Evolutionary conservation across 2,329 filamentous ascomycete genomes (phyloP).

Genomic region (Hysterium pulicare): DNA sequence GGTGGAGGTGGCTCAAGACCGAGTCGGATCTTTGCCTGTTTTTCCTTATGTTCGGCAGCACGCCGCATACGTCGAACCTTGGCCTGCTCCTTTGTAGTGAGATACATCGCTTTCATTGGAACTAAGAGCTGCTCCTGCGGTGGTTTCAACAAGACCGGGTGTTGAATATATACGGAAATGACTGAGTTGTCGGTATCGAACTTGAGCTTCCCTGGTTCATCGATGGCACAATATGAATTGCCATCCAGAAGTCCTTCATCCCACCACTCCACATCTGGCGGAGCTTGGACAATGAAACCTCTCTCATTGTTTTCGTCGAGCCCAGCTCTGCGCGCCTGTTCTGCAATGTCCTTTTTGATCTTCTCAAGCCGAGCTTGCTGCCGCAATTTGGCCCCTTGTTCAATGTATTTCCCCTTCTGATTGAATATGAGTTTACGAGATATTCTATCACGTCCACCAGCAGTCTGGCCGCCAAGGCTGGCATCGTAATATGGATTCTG

Average conservation of each 20-base stretch:
- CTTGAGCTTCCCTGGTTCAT: constrained; percentile 64
- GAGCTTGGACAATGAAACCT: constrained; percentile 77
- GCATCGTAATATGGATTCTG: constrained; percentile 84
- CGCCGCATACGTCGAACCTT: constrained; percentile 86
- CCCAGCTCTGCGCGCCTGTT: constrained; percentile 81
- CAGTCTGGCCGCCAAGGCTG: constrained; percentile 58
- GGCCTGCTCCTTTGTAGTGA: constrained; percentile 86
- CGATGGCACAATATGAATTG: constrained; percentile 68
- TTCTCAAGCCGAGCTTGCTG: constrained; percentile 85
- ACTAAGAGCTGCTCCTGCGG: constrained; percentile 83
- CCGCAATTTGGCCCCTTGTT: constrained; percentile 84
- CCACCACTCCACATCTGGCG: constrained; percentile 95
- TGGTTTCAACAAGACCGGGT: constrained; percentile 85
- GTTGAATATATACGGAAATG: constrained; percentile 86
- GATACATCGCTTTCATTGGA: constrained; percentile 81
- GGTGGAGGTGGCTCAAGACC: constrained; percentile 86
- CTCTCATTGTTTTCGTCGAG: constrained; percentile 94
- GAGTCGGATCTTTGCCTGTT: constrained; percentile 91
- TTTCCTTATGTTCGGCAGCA: constrained; percentile 90
- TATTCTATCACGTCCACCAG: constrained; percentile 60
- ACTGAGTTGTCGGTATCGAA: constrained; percentile 77
- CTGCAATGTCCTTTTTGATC: constrained; percentile 91
- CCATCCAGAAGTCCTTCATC: constrained; percentile 82
- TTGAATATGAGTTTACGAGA: constrained; percentile 84
- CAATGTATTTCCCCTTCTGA: constrained; percentile 94